Percentiles rank a stretch among this genome's conserved stretches.
Conservation (phyloP, 2,329 filamentous ascomycete species). For the Calonectria pseudoreteaudii region DNA sequence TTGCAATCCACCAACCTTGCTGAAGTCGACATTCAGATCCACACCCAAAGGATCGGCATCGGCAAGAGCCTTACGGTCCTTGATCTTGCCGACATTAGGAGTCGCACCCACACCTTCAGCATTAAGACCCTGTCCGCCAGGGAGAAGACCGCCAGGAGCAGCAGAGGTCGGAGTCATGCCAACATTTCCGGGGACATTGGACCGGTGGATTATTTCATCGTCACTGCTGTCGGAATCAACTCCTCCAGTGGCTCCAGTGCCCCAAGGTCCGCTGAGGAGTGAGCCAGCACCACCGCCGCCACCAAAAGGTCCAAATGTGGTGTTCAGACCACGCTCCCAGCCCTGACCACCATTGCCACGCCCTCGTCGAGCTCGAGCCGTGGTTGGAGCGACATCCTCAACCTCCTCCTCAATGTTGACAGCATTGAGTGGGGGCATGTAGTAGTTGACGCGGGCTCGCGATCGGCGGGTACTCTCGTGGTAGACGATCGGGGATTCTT, state of each 20-base stretch:
- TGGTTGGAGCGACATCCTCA: slow-evolving; percentile 74
- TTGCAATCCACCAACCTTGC: slow-evolving; percentile 90
- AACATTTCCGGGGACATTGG: slow-evolving; percentile 67
- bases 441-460: slow-evolving; percentile 81
- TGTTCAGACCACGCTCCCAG: slow-evolving; percentile 87
- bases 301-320: slow-evolving; percentile 92
- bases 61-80: slow-evolving; percentile 89
- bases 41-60: slow-evolving; percentile 96
- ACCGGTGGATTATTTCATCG: slow-evolving; percentile 82
- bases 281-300: slow-evolving; percentile 81
- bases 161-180: slow-evolving; percentile 69
- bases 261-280: slow-evolving; percentile 80
- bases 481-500: slow-evolving; percentile 68
- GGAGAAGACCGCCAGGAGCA: slow-evolving; percentile 59
- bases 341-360: slow-evolving; percentile 67
- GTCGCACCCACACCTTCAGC: slow-evolving; percentile 63
- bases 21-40: slow-evolving; percentile 92
- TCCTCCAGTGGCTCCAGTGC: slow-evolving; percentile 78
- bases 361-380: slow-evolving; percentile 75
- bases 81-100: slow-evolving; percentile 91
- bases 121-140: slow-evolving; percentile 53
- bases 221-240: slow-evolving; percentile 97
- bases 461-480: slow-evolving; percentile 66
- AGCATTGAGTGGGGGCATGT: slow-evolving; percentile 77
- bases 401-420: slow-evolving; percentile 78